Conservation (phyloP, 2,329 filamentous ascomycete genomes). For the Monilinia fructigena region DNA sequence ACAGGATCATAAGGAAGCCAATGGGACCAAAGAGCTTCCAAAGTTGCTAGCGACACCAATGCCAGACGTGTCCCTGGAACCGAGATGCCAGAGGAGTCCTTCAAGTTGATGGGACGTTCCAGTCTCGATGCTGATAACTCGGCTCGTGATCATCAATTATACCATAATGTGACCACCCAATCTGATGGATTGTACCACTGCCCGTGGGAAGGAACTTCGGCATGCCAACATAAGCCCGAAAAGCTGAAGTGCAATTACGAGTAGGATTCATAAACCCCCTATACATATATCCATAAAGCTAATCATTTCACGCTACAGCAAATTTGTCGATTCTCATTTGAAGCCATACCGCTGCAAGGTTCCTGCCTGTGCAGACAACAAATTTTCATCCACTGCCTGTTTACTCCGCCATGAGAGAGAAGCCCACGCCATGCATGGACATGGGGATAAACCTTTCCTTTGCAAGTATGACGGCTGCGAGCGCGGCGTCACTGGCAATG, state of each 20-base stretch:
- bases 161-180: constrained; percentile 61
- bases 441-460: constrained; percentile 87
- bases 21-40: constrained; percentile 37
- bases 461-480: constrained; percentile 89
- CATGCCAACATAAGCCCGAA: constrained; percentile 86
- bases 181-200: constrained; percentile 88
- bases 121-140: constrained; percentile 40
- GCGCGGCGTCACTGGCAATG: constrained; percentile 75
- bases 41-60: constrained; percentile 35
- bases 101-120: constrained; percentile 36
- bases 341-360: constrained; percentile 96
- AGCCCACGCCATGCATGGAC: constrained; percentile 92
- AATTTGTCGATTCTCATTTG: constrained; percentile 94
- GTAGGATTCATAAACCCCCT: constrained; percentile 55
- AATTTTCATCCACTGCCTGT: constrained; percentile 94
- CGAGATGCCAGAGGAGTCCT: constrained; percentile 37
- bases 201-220: constrained; percentile 71
- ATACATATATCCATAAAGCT: constrained; percentile 28
- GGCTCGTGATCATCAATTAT: constrained; percentile 66
- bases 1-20: constrained; percentile 36
- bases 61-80: constrained; percentile 30
- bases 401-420: constrained; percentile 93
- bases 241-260: constrained; percentile 99
- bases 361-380: constrained; percentile 75
- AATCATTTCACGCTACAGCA: constrained; percentile 55